These are phyloP conservation scores for Colletotrichum orbiculare DNA, from an alignment of 2,329 filamentous ascomycete species.

Conservation along the genomic window DNA sequence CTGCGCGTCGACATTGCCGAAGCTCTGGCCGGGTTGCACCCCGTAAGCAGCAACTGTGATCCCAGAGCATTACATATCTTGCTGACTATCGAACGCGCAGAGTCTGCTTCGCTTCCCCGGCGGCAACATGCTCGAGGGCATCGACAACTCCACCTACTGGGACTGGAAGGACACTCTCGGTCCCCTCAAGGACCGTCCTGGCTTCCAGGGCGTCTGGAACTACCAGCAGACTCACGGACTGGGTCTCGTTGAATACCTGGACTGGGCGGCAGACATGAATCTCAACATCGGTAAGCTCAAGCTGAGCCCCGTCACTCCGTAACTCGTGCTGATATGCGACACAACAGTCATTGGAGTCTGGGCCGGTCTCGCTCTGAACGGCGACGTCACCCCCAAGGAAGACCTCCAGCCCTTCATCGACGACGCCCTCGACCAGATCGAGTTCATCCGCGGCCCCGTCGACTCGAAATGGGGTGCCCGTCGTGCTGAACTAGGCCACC, in stretches of 20 bases:
- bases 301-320: background rate
- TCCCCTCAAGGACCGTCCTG: conserved; percentile 64
- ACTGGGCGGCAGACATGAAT: conserved; percentile 70
- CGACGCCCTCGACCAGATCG: conserved; percentile 70
- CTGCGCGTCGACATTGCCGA: conserved; percentile 66
- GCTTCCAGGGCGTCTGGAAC: conserved; percentile 66
- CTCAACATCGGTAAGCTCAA: conserved; percentile 58
- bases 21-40: conserved; percentile 62
- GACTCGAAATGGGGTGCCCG: conserved; percentile 66
- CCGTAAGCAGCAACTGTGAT: conserved; percentile 46
- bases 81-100: conserved; percentile 9
- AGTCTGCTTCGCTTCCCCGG: conserved; percentile 73
- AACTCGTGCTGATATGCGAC: conserved; percentile 8
- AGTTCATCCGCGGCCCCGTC: conserved; percentile 68
- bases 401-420: conserved; percentile 68
- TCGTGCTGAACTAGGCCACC: conserved; percentile 69
- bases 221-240: conserved; percentile 73
- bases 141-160: conserved; percentile 56
- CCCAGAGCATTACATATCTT: background rate
- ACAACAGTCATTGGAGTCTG: conserved; percentile 65
- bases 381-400: conserved; percentile 60
- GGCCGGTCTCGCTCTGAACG: conserved; percentile 66
- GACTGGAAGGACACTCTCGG: conserved; percentile 66
- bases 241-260: conserved; percentile 71
- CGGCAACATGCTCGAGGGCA: conserved; percentile 69